Conservation (phyloP, 495 filamentous ascomycete species). For the Daldinia concentrica region DNA sequence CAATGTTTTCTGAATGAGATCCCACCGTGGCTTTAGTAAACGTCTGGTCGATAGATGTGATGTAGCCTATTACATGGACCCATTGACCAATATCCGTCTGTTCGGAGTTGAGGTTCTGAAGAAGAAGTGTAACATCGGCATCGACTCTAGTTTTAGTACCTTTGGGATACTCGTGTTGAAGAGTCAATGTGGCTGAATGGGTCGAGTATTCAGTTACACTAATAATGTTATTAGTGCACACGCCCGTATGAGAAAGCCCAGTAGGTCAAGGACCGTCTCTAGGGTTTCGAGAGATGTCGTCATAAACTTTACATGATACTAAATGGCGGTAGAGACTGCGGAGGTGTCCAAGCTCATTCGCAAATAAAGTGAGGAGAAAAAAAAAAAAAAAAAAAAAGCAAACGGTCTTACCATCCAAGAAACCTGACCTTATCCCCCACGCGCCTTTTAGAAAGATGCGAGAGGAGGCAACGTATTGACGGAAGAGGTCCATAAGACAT, state of each 20-base stretch:
- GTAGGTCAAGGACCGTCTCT: constrained; percentile 1
- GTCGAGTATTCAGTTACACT: constrained; percentile 78
- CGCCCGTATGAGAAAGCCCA: constrained; percentile 10
- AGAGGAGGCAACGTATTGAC: constrained; percentile 73
- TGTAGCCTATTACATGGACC: constrained; percentile 90
- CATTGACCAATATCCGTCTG: constrained; percentile 81
- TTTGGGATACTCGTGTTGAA: constrained; percentile 74
- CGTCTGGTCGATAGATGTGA: constrained; percentile 51
- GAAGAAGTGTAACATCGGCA: constrained; percentile 76
- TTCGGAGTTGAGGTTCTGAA: constrained; percentile 69
- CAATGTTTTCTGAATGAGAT: constrained; percentile 9
- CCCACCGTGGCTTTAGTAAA: constrained; percentile 5
- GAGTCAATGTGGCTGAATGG: constrained; percentile 64
- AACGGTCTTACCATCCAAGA: constrained; percentile 79
- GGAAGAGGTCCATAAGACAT: constrained; percentile 70
- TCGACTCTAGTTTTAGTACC: constrained; percentile 54
- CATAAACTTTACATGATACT: neutral
- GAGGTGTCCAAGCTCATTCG: neutral
- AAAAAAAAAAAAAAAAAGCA: constrained; percentile 16
- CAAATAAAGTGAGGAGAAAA: constrained; percentile 44
- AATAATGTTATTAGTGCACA: constrained; percentile 39
- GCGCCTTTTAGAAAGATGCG: constrained; percentile 62
- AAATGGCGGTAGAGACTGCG: neutral
- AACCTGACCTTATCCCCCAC: constrained; percentile 84
- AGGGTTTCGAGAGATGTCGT: neutral